Base-by-base conservation (phyloP, 108 stramenopile species). In the Nannochloropsis granulata region DNA sequence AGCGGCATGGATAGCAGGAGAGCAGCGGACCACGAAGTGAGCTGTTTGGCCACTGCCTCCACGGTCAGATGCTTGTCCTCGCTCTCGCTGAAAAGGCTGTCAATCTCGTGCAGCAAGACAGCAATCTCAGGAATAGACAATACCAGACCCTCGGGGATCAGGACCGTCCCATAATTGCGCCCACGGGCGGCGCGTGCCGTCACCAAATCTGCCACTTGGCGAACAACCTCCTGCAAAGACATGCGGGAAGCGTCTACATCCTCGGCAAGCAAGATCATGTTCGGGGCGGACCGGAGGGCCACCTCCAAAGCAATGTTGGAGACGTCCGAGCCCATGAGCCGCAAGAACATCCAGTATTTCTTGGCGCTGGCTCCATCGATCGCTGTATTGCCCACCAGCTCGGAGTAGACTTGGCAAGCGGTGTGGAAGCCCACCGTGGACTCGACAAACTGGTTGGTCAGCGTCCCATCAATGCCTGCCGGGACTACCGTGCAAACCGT, bases 311-410 rank as follows among this genome's bases (percentile, higher is more conserved):
- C 88, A 34, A 88, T 88, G 82, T 90, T 85, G 83, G 84, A 84
- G 25, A 87, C 85, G 23, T 82, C 86, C 85, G 85, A 84, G n/a
- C 89, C 89, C 87, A 89, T 89, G 82, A 89, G 85, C 34, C 89
- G 82, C 88, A 89, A 81, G 86, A 90, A 90, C 85, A 88, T 88
- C 86, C 86, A 90, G 86, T 90, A 90, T 88, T 90, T 90, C 34
- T 86, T 56, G 16, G 89, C 89, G 78, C 83, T 84, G 13, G 89
- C 89, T 0, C 89, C 89, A 44, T 90, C 89, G 80, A 89, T 88
- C 43, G 89, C 88, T 13, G 83, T 86, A 88, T 90, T 90, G 45
- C 89, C 89, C 44, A 88, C 89, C 42, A 89, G 85, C 83, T 88
- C 83, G n/a, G 79, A 83, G 86, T 88, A 87, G 25, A 24, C 71